phyloP scores from a whole-genome alignment of 2,329 filamentous ascomycete genomes.

The Cytospora paraplurivora region DNA sequence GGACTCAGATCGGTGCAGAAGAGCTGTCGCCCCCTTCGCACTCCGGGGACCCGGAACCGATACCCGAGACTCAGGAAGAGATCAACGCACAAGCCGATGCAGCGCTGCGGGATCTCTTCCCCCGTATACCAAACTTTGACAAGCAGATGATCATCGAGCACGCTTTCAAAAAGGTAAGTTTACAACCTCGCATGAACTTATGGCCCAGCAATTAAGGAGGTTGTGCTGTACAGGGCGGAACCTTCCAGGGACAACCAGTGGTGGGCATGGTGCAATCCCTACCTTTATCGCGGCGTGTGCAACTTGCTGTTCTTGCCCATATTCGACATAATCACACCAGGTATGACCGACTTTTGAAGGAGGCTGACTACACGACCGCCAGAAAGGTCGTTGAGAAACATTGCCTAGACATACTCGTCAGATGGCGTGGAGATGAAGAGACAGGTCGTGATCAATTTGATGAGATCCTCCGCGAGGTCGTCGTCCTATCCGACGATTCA shows the following conservation, averaged over 20 bases:
- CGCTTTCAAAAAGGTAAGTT: constrained; percentile 60
- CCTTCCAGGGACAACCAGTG: constrained; percentile 54
- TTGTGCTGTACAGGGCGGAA: constrained; percentile 45
- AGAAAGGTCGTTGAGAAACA: constrained; percentile 62
- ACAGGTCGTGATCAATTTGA: constrained; percentile 68
- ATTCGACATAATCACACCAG: constrained; percentile 68
- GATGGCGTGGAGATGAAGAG: constrained; percentile 73
- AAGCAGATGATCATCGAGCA: constrained; percentile 63
- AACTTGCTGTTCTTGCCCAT: constrained; percentile 66
- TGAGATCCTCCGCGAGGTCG: constrained; percentile 66
- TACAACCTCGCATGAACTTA: background rate
- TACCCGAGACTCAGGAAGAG: constrained; percentile 60
- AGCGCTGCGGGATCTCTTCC: constrained; percentile 65
- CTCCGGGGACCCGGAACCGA: constrained; percentile 54
- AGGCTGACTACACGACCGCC: constrained; percentile 61
- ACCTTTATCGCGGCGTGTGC: constrained; percentile 62
- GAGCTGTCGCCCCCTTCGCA: constrained; percentile 32
- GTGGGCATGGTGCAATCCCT: constrained; percentile 61
- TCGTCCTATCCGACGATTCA: constrained; percentile 62
- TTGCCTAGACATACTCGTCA: constrained; percentile 66
- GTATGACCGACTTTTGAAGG: constrained; percentile 62
- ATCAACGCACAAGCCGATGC: constrained; percentile 65
- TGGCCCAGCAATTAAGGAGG: constrained; percentile 12
- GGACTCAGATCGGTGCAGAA: constrained; percentile 34
- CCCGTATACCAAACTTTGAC: constrained; percentile 66